Conservation (phyloP, 345 rosid genomes). For the Dipteronia dyeriana region DNA sequence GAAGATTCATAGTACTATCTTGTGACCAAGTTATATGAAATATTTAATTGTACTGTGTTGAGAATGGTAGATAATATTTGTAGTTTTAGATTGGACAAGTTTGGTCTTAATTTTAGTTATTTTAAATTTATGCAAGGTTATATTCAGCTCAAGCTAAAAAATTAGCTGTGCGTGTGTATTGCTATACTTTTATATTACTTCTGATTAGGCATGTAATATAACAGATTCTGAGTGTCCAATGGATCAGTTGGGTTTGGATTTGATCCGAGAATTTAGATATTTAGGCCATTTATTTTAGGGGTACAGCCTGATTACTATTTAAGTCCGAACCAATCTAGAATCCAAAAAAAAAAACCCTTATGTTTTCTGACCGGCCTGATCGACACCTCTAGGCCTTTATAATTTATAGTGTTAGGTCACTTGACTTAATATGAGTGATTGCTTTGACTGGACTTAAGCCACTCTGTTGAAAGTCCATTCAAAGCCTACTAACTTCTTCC, state of each 20-base stretch:
- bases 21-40: neutral
- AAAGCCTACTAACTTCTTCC: neutral
- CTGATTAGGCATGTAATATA: neutral
- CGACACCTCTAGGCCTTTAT: neutral
- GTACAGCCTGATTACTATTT: neutral
- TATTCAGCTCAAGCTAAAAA: neutral
- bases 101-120: neutral
- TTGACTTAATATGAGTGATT: no score
- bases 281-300: neutral
- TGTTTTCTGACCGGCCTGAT: neutral
- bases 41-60: neutral
- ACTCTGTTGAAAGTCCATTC: neutral
- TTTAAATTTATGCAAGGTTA: neutral
- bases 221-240: neutral
- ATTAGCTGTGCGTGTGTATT: neutral
- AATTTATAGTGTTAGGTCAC: no score
- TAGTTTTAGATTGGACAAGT: neutral
- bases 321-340: no score
- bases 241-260: neutral
- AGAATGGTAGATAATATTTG: neutral
- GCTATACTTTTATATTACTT: neutral
- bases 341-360: no score
- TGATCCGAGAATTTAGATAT: no score
- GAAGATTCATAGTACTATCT: neutral
- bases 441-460: neutral